phyloP scores from a whole-genome alignment of 1,139 yeast species.

The Taiozyma sp. region DNA sequence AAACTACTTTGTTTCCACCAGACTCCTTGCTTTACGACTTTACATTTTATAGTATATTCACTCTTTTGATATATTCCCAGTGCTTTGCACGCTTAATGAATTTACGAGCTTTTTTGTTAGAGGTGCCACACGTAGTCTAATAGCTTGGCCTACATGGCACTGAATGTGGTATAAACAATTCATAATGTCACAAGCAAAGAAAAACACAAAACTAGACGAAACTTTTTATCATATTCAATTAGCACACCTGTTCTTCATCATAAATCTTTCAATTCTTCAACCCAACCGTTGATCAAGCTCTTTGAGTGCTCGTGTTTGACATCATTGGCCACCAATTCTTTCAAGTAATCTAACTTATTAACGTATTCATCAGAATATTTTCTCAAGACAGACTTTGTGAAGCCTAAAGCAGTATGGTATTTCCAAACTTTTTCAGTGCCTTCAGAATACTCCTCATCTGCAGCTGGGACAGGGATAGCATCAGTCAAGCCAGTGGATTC shows the following conservation, averaged over 20 bases:
- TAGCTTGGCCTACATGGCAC: neutral
- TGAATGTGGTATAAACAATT: neutral
- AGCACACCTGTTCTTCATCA: slow-evolving; percentile 7
- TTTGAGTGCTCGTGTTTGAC: slow-evolving; percentile 28
- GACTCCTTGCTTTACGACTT: neutral
- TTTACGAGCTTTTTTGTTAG: neutral
- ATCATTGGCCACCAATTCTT: slow-evolving; percentile 19
- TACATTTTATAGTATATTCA: neutral
- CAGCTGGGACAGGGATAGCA: slow-evolving; percentile 25
- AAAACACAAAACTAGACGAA: neutral
- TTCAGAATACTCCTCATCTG: slow-evolving; percentile 19
- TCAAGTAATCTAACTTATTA: slow-evolving; percentile 22
- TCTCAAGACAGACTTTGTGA: slow-evolving; percentile 35
- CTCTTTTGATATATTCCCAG: neutral
- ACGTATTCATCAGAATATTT: slow-evolving; percentile 31
- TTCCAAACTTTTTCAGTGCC: slow-evolving; percentile 30
- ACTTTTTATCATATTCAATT: neutral
- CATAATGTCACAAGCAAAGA: neutral
- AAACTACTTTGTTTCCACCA: neutral
- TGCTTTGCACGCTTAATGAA: neutral
- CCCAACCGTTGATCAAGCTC: slow-evolving; percentile 26
- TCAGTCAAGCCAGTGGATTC: slow-evolving; percentile 25
- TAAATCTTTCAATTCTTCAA: slow-evolving; percentile 28
- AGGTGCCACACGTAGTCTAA: neutral
- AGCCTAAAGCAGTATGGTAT: slow-evolving; percentile 30